phyloP scores from a whole-genome alignment of 169 alveolate species.

The Sarcocystis neurona region DNA sequence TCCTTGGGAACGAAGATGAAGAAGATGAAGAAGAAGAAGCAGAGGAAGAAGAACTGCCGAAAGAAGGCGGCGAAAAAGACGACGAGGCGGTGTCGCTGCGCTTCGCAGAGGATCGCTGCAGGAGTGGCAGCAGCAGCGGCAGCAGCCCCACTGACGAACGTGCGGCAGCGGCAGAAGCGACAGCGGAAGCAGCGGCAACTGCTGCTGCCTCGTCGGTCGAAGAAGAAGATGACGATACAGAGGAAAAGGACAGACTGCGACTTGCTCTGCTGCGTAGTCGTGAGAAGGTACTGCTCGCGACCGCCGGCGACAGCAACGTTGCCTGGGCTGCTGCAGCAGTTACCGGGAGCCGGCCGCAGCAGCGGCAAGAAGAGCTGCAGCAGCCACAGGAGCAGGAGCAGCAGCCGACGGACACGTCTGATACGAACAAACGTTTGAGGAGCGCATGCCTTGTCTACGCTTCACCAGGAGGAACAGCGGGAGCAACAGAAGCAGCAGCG shows the following conservation, averaged over 20 bases:
- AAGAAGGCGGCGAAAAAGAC: too few relatives aligned
- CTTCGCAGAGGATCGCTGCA: too few relatives aligned
- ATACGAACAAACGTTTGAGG: neutral
- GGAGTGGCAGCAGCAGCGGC: too few relatives aligned
- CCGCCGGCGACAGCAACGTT: too few relatives aligned
- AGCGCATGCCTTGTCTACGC: neutral
- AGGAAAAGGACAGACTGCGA: too few relatives aligned
- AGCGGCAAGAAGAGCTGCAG: too few relatives aligned
- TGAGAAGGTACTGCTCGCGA: too few relatives aligned
- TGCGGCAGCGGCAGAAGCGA: slow-evolving; percentile 34
- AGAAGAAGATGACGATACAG: neutral
- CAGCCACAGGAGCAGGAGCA: slow-evolving; percentile 36
- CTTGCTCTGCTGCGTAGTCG: too few relatives aligned
- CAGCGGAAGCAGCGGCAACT: neutral
- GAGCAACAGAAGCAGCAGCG: slow-evolving; percentile 31
- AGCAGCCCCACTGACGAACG: neutral
- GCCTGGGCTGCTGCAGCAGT: too few relatives aligned
- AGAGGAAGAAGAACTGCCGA: neutral
- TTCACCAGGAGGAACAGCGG: slow-evolving; percentile 25
- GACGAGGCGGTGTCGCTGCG: too few relatives aligned
- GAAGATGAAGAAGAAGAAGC: slow-evolving; percentile 1
- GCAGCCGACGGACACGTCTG: neutral
- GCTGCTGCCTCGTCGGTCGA: neutral
- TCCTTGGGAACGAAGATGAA: slow-evolving; percentile 30
- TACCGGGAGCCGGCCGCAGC: too few relatives aligned